Conservation (phyloP, 2,329 filamentous ascomycete species). For the Gnomoniopsis smithogilvyi region DNA sequence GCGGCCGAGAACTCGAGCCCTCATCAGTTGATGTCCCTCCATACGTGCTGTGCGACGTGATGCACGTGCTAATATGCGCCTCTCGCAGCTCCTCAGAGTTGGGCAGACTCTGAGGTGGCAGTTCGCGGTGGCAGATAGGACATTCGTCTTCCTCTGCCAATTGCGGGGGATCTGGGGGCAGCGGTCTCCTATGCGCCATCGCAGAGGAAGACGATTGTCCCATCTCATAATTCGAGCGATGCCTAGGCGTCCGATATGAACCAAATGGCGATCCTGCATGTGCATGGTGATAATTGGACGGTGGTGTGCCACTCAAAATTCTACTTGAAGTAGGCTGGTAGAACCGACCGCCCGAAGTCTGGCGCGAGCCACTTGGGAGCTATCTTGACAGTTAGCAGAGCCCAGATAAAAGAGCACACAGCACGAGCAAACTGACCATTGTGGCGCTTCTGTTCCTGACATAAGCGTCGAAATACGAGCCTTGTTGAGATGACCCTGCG, state of each 20-base stretch:
- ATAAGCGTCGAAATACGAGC: constrained; percentile 38
- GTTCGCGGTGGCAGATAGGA: constrained; percentile 70
- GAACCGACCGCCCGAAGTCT: constrained; percentile 1
- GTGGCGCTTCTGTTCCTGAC: constrained; percentile 45
- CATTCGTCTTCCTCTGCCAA: constrained; percentile 75
- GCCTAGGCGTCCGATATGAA: constrained; percentile 18
- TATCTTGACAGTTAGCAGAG: not conserved
- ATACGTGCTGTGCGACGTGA: constrained; percentile 52
- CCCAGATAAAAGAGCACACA: not conserved
- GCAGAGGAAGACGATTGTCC: constrained; percentile 29
- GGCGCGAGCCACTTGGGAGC: constrained; percentile 9
- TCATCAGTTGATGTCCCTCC: constrained; percentile 22
- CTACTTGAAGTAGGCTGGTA: constrained; percentile 36
- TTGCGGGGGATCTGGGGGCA: constrained; percentile 43
- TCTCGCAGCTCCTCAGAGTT: constrained; percentile 55
- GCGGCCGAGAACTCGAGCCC: constrained; percentile 25
- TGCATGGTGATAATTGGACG: constrained; percentile 29
- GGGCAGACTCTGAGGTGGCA: constrained; percentile 55
- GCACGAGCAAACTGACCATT: constrained; percentile 38
- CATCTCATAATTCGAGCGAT: constrained; percentile 31
- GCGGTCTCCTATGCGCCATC: constrained; percentile 32
- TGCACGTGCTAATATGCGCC: constrained; percentile 56
- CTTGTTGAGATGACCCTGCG: constrained; percentile 27
- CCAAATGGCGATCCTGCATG: constrained; percentile 22
- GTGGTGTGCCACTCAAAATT: constrained; percentile 38